Base-by-base conservation (phyloP, 495 filamentous ascomycete species). In the Aspergillus asperescens region DNA sequence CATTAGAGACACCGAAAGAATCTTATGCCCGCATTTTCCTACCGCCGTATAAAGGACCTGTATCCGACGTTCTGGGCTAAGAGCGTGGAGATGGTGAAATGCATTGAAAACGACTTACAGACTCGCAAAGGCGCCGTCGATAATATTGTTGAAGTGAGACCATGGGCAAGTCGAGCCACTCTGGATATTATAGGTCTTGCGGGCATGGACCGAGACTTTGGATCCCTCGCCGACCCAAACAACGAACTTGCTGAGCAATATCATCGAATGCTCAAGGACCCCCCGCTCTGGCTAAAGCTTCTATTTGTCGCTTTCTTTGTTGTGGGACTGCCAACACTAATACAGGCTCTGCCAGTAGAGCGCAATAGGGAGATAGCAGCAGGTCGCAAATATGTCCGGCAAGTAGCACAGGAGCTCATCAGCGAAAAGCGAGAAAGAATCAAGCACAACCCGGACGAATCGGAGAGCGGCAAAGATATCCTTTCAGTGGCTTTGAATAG, bases 101-200 rank as follows among this genome's bases (percentile, higher is more conserved):
- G 63, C 28, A 72, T 80, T 6, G 63, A 73, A 31, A 37, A 71
- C 22, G 64, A 69, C n/a, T 50, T 72, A 5, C 34, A 52, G 3
- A 19, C 15, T 28, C 60, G 62, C 52, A 29, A 57, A n/a, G 8
- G 60, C 19, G 38, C 50, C 7, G 28, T 52, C 19, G 62, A 71
- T 48, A 68, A 71, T 35, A 56, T 61, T 5, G 52, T 92, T 16
- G 81, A 88, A 41, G 77, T 87, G 0, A 65, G 76, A 42, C 63
- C 65, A 24, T 94, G 87, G 85, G 78, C 77, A 4, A 82, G 76
- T 28, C 77, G 90, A 19, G 82, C 82, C 0, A 90, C 91, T 0
- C 80, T 96, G 13, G 92, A 96, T 54, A 95, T 96, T 56, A 91
- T 96, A 58, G 90, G 91, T 7, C 60, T 86, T 2, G 87, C 90